Percentiles rank a stretch among this genome's conserved stretches.
These are phyloP conservation scores for Chlorella sp. DNA, from an alignment of 139 green algal genomes.

Conservation along the genomic window DNA sequence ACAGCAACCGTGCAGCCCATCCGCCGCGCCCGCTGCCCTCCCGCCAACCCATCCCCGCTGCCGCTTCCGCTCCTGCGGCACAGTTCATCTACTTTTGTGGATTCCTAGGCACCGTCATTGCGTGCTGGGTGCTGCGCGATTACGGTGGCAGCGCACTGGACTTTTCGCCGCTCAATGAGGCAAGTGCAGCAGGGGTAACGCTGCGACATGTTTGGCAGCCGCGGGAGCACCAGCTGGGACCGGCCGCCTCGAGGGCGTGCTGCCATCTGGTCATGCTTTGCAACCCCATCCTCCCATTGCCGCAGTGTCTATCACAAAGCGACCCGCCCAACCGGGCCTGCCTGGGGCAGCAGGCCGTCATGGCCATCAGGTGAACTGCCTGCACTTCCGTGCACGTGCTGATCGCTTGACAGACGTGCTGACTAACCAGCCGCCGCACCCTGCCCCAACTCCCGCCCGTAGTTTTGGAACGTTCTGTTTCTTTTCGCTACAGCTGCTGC, in stretches of 20 bases:
- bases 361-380: too few relatives aligned
- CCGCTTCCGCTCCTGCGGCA: not conserved
- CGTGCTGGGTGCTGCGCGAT: slow-evolving; percentile 70
- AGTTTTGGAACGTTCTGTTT: slow-evolving; percentile 80
- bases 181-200: not conserved
- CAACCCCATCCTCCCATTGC: not conserved
- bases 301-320: not conserved
- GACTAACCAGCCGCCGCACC: too few relatives aligned
- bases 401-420: too few relatives aligned
- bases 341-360: slow-evolving; percentile 48
- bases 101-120: slow-evolving; percentile 55
- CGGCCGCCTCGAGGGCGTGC: too few relatives aligned
- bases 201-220: too few relatives aligned
- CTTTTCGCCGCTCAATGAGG: slow-evolving; percentile 18
- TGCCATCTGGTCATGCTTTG: too few relatives aligned
- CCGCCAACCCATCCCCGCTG: not conserved
- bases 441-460: not conserved
- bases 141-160: slow-evolving; percentile 55
- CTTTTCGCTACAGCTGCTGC: slow-evolving; percentile 65
- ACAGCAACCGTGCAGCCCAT: too few relatives aligned
- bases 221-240: too few relatives aligned
- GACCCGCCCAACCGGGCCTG: slow-evolving; percentile 35
- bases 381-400: too few relatives aligned
- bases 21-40: too few relatives aligned
- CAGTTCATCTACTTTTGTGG: slow-evolving; percentile 63